Percentiles rank a stretch among this genome's conserved stretches.
Evolutionary conservation across 2,329 filamentous ascomycete species (phyloP).

Genomic region (Arthroderma uncinatum): DNA sequence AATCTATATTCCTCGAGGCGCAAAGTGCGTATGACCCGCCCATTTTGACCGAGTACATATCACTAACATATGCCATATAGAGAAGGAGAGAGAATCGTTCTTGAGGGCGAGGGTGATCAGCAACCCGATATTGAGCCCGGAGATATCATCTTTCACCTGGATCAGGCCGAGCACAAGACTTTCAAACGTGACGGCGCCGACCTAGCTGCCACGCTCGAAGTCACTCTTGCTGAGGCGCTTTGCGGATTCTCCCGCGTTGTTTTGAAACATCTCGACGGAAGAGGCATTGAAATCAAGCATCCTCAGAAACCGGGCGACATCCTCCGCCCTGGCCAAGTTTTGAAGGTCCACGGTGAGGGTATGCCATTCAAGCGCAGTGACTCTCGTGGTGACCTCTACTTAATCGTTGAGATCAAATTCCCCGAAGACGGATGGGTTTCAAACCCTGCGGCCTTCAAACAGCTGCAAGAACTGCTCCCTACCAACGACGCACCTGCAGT

Average conservation of each 20-base stretch:
- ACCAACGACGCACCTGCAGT: conserved; percentile 48
- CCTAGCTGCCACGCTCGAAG: conserved; percentile 65
- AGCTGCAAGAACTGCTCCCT: conserved; percentile 66
- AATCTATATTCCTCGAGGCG: conserved; percentile 86
- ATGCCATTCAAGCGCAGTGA: conserved; percentile 91
- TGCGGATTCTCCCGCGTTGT: conserved; percentile 85
- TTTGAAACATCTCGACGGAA: conserved; percentile 81
- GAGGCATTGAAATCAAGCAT: conserved; percentile 72
- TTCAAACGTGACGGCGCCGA: conserved; percentile 80
- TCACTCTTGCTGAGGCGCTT: conserved; percentile 74
- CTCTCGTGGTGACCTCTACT: conserved; percentile 71
- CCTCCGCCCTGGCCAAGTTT: conserved; percentile 67
- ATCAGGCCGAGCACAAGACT: conserved; percentile 66
- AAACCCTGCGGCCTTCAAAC: conserved; percentile 57
- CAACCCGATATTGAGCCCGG: conserved; percentile 78
- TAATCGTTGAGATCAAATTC: conserved; percentile 77
- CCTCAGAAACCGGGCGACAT: conserved; percentile 68
- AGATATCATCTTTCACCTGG: conserved; percentile 81
- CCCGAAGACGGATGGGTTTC: conserved; percentile 75
- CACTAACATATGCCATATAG: conserved; percentile 10
- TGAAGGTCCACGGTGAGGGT: conserved; percentile 80
- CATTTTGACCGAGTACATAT: not conserved
- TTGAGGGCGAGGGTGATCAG: conserved; percentile 92
- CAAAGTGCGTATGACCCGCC: conserved; percentile 39
- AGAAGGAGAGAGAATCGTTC: conserved; percentile 75